A percentile compares a stretch with the other conserved stretches of the same genome.
phyloP scores from a whole-genome alignment of 2,329 filamentous ascomycete genomes.

The Fusarium sp. region DNA sequence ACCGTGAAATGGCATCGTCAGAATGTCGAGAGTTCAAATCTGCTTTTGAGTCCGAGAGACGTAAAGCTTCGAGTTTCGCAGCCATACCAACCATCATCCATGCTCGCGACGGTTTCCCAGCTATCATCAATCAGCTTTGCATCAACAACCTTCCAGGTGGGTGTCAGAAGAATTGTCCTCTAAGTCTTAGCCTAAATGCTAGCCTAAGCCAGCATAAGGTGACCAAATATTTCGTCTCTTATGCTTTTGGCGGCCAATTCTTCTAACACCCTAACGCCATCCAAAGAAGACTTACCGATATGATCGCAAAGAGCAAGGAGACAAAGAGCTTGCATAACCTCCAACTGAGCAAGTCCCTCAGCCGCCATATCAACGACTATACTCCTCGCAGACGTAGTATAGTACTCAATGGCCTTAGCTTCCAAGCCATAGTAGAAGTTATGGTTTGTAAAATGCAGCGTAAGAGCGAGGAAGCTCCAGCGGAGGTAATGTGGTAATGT shows the following conservation, averaged over 20 bases:
- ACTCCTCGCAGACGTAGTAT: slow-evolving; percentile 26
- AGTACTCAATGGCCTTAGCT: slow-evolving; percentile 38
- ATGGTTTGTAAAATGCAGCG: slow-evolving; percentile 18
- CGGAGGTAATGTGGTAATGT: slow-evolving; percentile 35
- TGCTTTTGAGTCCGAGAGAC: neutral
- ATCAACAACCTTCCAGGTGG: too few species aligned
- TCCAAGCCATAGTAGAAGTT: slow-evolving; percentile 32
- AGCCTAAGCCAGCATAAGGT: too few species aligned
- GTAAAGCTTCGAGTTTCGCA: slow-evolving; percentile 33
- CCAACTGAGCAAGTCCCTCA: slow-evolving; percentile 16
- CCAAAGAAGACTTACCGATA: neutral
- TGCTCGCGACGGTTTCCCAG: slow-evolving; percentile 28
- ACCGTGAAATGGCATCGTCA: slow-evolving; percentile 19
- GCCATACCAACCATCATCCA: slow-evolving; percentile 43
- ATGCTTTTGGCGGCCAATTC: too few species aligned
- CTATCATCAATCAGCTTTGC: neutral
- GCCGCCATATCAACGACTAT: slow-evolving; percentile 34
- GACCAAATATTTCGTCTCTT: too few species aligned
- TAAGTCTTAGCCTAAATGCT: too few species aligned
- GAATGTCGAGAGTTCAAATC: neutral
- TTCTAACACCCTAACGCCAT: too few species aligned
- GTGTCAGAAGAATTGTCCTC: too few species aligned
- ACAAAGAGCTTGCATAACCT: slow-evolving; percentile 36
- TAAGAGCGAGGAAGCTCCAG: slow-evolving; percentile 35
- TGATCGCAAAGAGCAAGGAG: slow-evolving; percentile 38